Conservation (phyloP, 2,329 filamentous ascomycete species). For the Colletotrichum sp. region DNA sequence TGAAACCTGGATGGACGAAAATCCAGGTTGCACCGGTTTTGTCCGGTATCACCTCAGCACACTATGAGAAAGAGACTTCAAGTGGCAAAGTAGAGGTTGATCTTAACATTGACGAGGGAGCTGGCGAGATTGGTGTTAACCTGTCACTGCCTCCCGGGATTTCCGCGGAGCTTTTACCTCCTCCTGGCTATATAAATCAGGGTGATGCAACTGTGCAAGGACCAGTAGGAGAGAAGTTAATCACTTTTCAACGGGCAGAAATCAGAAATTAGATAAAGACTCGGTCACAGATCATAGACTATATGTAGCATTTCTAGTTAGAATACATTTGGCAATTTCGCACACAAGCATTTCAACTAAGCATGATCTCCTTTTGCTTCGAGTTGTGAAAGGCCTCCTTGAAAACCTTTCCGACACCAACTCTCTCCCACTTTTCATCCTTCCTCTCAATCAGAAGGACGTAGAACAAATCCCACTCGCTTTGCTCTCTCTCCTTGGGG, state of each 20-base stretch:
- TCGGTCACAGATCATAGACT: not conserved
- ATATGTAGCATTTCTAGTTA: not conserved
- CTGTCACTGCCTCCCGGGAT: not conserved
- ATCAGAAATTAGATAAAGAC: not conserved
- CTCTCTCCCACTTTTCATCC: conserved; percentile 27
- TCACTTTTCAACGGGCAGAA: not conserved
- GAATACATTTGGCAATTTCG: accelerated
- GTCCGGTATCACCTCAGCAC: not conserved
- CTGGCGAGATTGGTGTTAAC: not conserved
- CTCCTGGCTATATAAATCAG: not conserved
- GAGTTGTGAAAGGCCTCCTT: conserved; percentile 29
- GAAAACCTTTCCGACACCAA: conserved; percentile 38
- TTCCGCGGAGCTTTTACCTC: not conserved
- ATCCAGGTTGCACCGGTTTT: not conserved
- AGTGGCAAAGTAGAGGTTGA: not conserved
- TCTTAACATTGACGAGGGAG: not conserved
- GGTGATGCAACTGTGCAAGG: not conserved
- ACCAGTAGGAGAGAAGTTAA: not conserved
- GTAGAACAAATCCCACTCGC: conserved; percentile 37
- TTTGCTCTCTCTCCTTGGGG: conserved; percentile 33
- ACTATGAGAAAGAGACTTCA: not conserved
- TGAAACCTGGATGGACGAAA: not conserved
- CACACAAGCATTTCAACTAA: not conserved
- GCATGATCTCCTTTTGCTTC: conserved; percentile 31
- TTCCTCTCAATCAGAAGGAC: conserved; percentile 33